phyloP scores from a whole-genome alignment of 495 filamentous ascomycete species.

The Talaromyces thailandensis region DNA sequence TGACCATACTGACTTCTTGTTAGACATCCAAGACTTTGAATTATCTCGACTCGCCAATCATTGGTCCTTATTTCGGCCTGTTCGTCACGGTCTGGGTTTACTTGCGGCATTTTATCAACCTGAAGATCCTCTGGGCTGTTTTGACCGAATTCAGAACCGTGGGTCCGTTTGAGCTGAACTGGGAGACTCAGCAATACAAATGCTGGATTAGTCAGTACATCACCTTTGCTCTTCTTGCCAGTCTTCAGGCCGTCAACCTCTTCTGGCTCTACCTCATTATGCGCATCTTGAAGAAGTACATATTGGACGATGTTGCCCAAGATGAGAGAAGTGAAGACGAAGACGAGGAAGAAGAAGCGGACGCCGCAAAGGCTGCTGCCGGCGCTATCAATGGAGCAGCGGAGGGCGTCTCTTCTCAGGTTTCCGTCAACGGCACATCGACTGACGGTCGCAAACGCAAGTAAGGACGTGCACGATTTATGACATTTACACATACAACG shows the following conservation, averaged over 20 bases:
- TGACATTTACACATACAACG: not conserved
- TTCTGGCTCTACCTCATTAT: constrained; percentile 84
- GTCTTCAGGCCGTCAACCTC: constrained; percentile 71
- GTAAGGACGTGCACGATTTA: not conserved
- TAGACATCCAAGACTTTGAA: constrained; percentile 91
- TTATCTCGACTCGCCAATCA: constrained; percentile 74
- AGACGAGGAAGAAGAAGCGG: constrained; percentile 30
- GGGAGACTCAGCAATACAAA: constrained; percentile 79
- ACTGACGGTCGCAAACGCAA: not conserved
- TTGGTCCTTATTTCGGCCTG: constrained; percentile 70
- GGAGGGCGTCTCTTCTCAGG: not conserved
- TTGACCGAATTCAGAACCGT: constrained; percentile 84
- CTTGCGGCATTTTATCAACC: constrained; percentile 83
- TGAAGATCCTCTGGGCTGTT: constrained; percentile 76
- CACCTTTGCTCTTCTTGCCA: constrained; percentile 59
- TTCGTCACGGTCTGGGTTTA: constrained; percentile 89
- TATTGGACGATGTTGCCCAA: constrained; percentile 38
- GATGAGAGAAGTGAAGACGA: constrained; percentile 58
- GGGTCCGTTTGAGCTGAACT: constrained; percentile 80
- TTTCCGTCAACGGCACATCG: not conserved
- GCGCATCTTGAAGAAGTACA: constrained; percentile 55
- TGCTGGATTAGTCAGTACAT: constrained; percentile 67
- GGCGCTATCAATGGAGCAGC: not conserved
- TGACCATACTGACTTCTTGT: constrained; percentile 3
- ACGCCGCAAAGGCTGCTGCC: not conserved